phyloP scores from a whole-genome alignment of 1,139 yeast genomes.

The Candida sanyaensis region DNA sequence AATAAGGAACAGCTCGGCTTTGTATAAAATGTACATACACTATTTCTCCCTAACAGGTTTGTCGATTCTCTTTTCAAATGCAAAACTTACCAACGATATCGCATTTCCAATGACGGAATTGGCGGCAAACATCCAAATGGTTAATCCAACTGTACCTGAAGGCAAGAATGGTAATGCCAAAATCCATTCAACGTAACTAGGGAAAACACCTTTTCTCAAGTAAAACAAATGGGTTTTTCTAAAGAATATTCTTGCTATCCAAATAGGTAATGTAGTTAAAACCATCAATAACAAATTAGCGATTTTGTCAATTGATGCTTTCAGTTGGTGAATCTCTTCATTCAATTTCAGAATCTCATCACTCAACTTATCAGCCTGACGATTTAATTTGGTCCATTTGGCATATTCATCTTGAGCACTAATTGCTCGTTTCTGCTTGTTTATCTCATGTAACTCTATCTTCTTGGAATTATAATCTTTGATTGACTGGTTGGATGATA shows the following conservation, averaged over 20 bases:
- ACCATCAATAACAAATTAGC: constrained; percentile 29
- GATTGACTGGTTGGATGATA: constrained; percentile 26
- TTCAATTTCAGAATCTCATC: constrained; percentile 51
- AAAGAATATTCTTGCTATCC: constrained; percentile 56
- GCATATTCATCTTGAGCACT: constrained; percentile 95
- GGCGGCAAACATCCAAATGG: constrained; percentile 49
- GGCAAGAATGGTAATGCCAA: constrained; percentile 64
- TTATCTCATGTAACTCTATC: constrained; percentile 47
- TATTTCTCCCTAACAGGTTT: constrained; percentile 21
- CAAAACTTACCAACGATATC: constrained; percentile 29
- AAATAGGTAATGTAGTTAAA: constrained; percentile 44
- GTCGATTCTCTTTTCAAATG: constrained; percentile 24
- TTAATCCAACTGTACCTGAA: constrained; percentile 54
- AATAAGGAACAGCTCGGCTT: constrained; percentile 8
- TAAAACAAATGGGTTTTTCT: constrained; percentile 61
- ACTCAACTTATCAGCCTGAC: constrained; percentile 62
- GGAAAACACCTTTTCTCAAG: constrained; percentile 61
- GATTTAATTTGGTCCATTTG: constrained; percentile 89
- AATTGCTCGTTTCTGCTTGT: constrained; percentile 57
- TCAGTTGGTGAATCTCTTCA: constrained; percentile 34
- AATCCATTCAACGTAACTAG: constrained; percentile 55
- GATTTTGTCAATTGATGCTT: constrained; percentile 35
- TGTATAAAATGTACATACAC: constrained; percentile 1
- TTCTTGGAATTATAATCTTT: constrained; percentile 39
- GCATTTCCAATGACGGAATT: constrained; percentile 33